Base-by-base conservation (phyloP, 2,329 filamentous ascomycete species). In the Penicillium griseofulvum region DNA sequence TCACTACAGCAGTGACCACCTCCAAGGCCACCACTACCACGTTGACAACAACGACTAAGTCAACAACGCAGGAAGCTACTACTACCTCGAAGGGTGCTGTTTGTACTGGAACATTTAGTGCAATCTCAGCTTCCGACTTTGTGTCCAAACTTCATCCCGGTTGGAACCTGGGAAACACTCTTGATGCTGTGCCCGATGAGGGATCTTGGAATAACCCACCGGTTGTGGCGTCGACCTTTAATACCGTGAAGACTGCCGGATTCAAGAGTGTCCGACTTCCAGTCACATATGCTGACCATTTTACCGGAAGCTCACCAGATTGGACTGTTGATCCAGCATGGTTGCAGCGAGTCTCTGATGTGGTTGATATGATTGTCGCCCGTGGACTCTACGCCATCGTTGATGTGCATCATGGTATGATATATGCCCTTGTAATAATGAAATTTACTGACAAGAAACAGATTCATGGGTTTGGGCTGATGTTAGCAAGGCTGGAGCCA, bases 161-260 rank as follows among this genome's bases (percentile, higher is more conserved):
- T 8, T 86, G 83, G 83, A 86, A 85, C 59, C 61, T 85, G 9
- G 83, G 83, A 10, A 86, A 86, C 53, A 84, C 82, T 0, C 75
- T 86, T 29, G 84, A 85, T 63, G 81, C 82, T 1, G 69, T 78
- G 8, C 78, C 82, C 5, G 72, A 78, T 46, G 83, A 86, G 65
- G 82, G 81, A 5, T 80, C 78, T 2, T 86, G 83, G 83, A 82
- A 82, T 59, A 85, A 85, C 54, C 73, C 78, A 0, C 76, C 79
- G 0, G 81, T 84, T 0, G 71, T 77, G 6, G 71, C 71, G 2
- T 65, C 67, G 1, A 83, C 81, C 0, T 83, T 86, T 54, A 74
- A 81, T 41, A 72, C 79, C 48, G 74, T 83, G 33, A 80, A 82
- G 63, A 70, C 73, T 1, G 74, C 79, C 1, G 83, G 83, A 0